Evolutionary conservation across 2,329 filamentous ascomycete genomes (phyloP).

Genomic region (Aspergillus viridinutans): DNA sequence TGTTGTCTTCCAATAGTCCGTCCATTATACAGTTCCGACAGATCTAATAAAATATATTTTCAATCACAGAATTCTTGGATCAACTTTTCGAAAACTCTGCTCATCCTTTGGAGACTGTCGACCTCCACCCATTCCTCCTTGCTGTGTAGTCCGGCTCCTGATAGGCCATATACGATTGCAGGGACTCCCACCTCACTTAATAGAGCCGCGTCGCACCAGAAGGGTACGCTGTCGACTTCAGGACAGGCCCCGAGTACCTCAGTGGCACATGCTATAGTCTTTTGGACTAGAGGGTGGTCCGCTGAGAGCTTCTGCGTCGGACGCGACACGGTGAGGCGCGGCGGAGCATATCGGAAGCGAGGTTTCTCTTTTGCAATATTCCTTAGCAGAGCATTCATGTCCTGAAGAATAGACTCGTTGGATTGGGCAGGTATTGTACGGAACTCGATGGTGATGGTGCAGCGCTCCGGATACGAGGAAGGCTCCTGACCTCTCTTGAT

Average conservation of each 20-base stretch:
- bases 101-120: constrained; percentile 39
- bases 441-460: constrained; percentile 47
- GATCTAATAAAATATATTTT: not conserved
- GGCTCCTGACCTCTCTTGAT: constrained; percentile 51
- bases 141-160: constrained; percentile 48
- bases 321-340: constrained; percentile 41
- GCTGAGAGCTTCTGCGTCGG: constrained; percentile 39
- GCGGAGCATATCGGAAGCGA: constrained; percentile 38
- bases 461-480: constrained; percentile 50
- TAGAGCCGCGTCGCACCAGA: constrained; percentile 52
- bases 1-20: not conserved
- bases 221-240: constrained; percentile 29
- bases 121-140: constrained; percentile 50
- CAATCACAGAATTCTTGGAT: constrained; percentile 18
- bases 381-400: constrained; percentile 38
- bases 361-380: constrained; percentile 28
- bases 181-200: constrained; percentile 45
- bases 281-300: constrained; percentile 41
- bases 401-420: constrained; percentile 30
- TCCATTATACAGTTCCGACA: not conserved
- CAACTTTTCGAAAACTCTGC: constrained; percentile 15
- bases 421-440: constrained; percentile 48
- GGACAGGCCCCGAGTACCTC: constrained; percentile 24
- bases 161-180: constrained; percentile 46
- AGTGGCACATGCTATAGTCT: constrained; percentile 26